Evolutionary conservation across 208 protist genomes (phyloP), one percentile per base, ranked within the genome.

Genomic region (Crithidia sp.): DNA sequence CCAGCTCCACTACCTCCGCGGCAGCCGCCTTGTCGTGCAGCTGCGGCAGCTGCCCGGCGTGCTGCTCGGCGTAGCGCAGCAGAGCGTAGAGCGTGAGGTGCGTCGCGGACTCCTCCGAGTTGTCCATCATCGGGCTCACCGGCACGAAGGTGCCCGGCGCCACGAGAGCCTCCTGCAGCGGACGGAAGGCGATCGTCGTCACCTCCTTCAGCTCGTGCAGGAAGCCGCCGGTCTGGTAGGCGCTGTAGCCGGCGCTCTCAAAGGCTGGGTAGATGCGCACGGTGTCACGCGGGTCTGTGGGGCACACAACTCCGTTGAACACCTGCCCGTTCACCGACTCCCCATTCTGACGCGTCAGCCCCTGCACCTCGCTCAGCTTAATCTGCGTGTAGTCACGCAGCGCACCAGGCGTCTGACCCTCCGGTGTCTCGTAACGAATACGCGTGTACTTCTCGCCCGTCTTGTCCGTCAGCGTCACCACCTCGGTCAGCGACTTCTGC

Each of bases 51-150:
- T 76, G 60, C 1, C 87, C 85, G 9, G 70, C 40, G 61, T 94
- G 83, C 52, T 76, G 77, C 7, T 96, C 90, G 9, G 88, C 77
- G 78, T 89, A 96, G 28, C 66, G 67, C 10, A 96, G 74, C 59
- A 96, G 75, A 36, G 90, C 86, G 74, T 86, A 53, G 36, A 92
- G 64, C 7, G 71, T 63, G 45, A 95, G 52, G 67, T 96, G 92
- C 12, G 77, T 88, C 60, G 86, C 85, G 2, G 84, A 89, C 71
- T 96, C 92, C 67, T 93, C 86, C 4, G 79, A 84, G 72, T 84
- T 85, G 77, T 96, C 92, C 90, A 95, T 96, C 85, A 96, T 94
- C 14, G 87, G 80, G 69, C 87, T 92, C 47, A 94, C 90, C 58
- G 79, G 76, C 45, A 95, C 75, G 76, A 96, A 94, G 45, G 75